phyloP scores from a whole-genome alignment of 2,329 filamentous ascomycete genomes.

The Davidsoniella virescens region DNA sequence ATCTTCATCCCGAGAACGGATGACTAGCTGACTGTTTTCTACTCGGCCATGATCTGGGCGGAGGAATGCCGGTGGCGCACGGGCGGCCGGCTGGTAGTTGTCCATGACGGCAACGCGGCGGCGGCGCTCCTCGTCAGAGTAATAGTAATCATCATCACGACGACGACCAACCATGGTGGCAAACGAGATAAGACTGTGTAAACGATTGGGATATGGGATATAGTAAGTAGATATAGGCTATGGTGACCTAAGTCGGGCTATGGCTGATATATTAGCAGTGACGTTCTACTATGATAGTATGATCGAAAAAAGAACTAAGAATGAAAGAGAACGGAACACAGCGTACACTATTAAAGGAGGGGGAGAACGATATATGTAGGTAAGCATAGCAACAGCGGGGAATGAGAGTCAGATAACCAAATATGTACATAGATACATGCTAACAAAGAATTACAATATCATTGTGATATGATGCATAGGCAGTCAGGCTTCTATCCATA shows the following conservation, averaged over 20 bases:
- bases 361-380: neutral
- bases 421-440: no score
- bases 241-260: neutral
- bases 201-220: neutral
- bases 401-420: no score
- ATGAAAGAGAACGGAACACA: no score
- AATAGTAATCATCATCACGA: neutral
- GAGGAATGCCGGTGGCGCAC: neutral
- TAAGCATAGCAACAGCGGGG: neutral
- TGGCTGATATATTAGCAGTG: neutral
- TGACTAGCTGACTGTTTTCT: neutral
- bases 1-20: neutral
- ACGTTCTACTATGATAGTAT: no score
- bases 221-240: neutral
- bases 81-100: neutral
- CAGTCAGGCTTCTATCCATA: no score
- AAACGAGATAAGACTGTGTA: neutral
- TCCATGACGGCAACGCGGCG: neutral
- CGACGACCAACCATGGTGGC: neutral
- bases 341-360: no score
- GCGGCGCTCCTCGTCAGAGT: neutral
- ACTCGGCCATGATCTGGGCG: neutral
- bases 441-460: no score
- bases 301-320: no score
- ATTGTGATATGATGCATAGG: no score